Evolutionary conservation across 2,329 filamentous ascomycete genomes (phyloP).

Genomic region (Aspergillus floridensis): DNA sequence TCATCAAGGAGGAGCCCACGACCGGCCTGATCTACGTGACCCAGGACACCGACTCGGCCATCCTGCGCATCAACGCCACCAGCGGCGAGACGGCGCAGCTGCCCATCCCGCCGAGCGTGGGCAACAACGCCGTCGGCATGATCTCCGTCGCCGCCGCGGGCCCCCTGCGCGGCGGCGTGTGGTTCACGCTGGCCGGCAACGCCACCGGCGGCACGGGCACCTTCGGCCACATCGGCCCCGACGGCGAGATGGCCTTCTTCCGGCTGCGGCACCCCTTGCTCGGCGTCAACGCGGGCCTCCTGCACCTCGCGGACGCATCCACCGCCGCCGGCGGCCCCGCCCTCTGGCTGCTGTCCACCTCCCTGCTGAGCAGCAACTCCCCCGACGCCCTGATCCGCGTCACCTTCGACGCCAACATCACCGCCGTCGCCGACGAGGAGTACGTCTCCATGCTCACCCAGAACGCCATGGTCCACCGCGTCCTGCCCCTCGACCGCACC

Average conservation of each 20-base stretch:
- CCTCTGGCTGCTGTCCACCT: constrained; percentile 7
- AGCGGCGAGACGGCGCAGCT: constrained; percentile 4
- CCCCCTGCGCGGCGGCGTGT: constrained; percentile 1
- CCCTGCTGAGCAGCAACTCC: constrained; percentile 5
- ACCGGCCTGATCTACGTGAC: constrained; percentile 6
- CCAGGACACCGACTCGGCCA: constrained; percentile 6
- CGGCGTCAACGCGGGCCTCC: too few relatives aligned
- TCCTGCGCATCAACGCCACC: constrained; percentile 4
- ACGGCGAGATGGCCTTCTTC: not conserved
- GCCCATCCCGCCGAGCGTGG: not conserved
- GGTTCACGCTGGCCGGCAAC: constrained; percentile 4
- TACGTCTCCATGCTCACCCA: constrained; percentile 6
- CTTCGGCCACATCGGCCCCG: not conserved
- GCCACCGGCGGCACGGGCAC: constrained; percentile 3
- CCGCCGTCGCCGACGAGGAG: not conserved
- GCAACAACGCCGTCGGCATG: not conserved
- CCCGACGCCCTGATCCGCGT: constrained; percentile 6
- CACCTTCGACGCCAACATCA: not conserved
- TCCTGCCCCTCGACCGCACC: not conserved
- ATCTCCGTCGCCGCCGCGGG: not conserved
- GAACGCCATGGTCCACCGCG: constrained; percentile 4
- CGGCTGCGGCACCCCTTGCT: too few relatives aligned
- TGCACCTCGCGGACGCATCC: not conserved
- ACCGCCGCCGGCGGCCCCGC: not conserved
- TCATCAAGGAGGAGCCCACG: constrained; percentile 7